Conservation (phyloP, 768 basidiomycete genomes). For the Xerocomus spinulosus region DNA sequence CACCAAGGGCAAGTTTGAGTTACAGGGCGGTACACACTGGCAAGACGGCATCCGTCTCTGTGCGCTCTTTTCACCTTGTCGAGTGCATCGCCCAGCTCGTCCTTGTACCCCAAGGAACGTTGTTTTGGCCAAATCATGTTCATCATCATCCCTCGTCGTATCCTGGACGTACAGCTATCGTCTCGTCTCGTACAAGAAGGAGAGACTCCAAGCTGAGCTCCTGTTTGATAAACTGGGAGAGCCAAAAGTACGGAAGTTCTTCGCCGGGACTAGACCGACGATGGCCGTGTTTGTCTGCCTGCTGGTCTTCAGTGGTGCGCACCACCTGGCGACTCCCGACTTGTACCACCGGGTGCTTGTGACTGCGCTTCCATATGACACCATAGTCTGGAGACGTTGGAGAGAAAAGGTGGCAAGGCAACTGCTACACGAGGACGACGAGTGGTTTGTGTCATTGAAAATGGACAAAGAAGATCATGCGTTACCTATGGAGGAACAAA, state of each 20-base stretch:
- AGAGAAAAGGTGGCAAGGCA: too few relatives aligned
- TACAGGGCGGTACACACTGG: too few relatives aligned
- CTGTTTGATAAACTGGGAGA: not conserved
- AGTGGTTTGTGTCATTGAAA: too few relatives aligned
- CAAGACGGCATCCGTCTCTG: conserved; percentile 12
- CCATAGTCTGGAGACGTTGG: too few relatives aligned
- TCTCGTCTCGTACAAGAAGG: not conserved
- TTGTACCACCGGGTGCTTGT: too few relatives aligned
- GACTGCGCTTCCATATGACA: too few relatives aligned
- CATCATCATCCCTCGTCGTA: conserved; percentile 25
- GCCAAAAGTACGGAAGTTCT: not conserved
- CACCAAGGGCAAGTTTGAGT: conserved; percentile 24
- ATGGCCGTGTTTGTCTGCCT: conserved; percentile 23
- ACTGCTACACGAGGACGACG: too few relatives aligned
- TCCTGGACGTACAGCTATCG: conserved; percentile 33
- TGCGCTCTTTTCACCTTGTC: conserved; percentile 27
- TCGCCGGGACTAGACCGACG: conserved; percentile 19
- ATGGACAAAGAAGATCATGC: too few relatives aligned
- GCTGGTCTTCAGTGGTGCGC: conserved; percentile 20
- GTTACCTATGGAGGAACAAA: too few relatives aligned
- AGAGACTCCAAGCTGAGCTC: not conserved
- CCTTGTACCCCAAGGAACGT: conserved; percentile 29
- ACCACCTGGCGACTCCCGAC: too few relatives aligned
- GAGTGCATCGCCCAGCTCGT: conserved; percentile 30
- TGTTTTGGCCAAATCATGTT: conserved; percentile 36